Base-by-base conservation (phyloP, 2,329 filamentous ascomycete genomes). In the Epichloe amarillans region DNA sequence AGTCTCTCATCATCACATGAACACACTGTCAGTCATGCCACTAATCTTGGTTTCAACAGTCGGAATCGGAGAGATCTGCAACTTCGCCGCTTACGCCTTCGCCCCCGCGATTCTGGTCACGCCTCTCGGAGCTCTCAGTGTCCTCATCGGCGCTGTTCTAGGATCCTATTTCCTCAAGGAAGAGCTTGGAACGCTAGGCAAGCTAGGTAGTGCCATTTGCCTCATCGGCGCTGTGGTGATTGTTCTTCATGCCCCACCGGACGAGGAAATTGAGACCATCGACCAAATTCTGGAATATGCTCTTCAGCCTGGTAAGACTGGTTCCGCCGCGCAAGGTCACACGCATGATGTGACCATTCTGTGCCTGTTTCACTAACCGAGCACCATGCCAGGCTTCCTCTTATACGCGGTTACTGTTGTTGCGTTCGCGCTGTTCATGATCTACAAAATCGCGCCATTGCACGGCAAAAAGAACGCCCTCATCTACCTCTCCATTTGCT, bases 61-160 rank as follows among this genome's bases (percentile, higher is more conserved):
- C 80, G 86, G 89, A 54, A 71, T 94, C 43, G 93, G 93, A 63
- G 93, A 98, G 71, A 74, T 96, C 52, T 94, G 89, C 71, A 98
- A 98, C 69, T 98, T 98, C 66, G 90, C 90, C 47, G 93, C 93
- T 55, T 98, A 98, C 66, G 93, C 93, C 7, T 98, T 97, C 69
- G 93, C 93, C 57, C 93, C 93, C 40, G 94, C 93, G n/a, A 98
- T 98, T 68, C 77, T 98, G 49, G 93, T 98, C 40, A 98, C 93
- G 5, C 93, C 93, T 26, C 74, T 98, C 23, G 93, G 93, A 54
- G 93, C 93, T 51, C 76, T 98, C 55, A 93, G 88, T 64, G 94
- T 98, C 52, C 74, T 98, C 57, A 96, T 98, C 62, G 93, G 89
- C 57, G 90, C 93, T 19, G 89, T 98, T 33, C 71, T 98, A 52